Evolutionary conservation across 768 basidiomycete species (phyloP), one percentile per base, ranked within the genome.

Genomic region (Stropharia rugosoannulata): DNA sequence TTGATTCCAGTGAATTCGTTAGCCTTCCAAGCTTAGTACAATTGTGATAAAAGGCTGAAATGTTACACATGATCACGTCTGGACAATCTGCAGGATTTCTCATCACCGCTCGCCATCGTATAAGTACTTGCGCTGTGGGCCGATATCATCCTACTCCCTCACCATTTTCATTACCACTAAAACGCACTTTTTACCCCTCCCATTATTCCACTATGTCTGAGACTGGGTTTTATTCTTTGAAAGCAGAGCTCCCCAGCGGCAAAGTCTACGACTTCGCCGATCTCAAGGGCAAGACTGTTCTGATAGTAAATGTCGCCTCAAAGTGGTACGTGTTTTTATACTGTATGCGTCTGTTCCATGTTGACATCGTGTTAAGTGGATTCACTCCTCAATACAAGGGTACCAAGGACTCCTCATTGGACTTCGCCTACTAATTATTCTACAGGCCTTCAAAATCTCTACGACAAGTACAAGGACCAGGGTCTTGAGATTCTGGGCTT

Each of bases 401-500:
- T 81, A 54, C 42, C 13, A 39, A 1, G 19, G 11, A 36, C 5
- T 18, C 19, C n/a, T 49, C 15, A 49, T 16, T 49, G 16, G 32
- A n/a, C 15, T n/a, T 39, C 18, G 7, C 35, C 9, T 32, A 27
- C 51, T 41, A 10, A 38, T 11, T 42, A 18, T 42, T n/a, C 10
- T 66, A 49, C 63, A 80, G 93, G 91, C 44, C 83, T 98, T 19
- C 90, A 98, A 71, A 72, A 73, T 15, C 75, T 95, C 15, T 83
- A 95, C 69, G 81, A 93, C 52, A 90, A 90, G 67, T 89, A 93
- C 76, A 86, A 89, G 66, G 86, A 87, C 49, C 74, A 80, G 53
- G 90, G 79, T 5, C 78, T 96, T 43, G 79, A 86, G 48, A 83
- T 97, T 54, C 79, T 97, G 49, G 94, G 93, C 2, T 96, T 96